Evolutionary conservation across 805 yeast species (phyloP), one percentile per base, ranked within the genome.

Genomic region (Maudiozyma barnettii): DNA sequence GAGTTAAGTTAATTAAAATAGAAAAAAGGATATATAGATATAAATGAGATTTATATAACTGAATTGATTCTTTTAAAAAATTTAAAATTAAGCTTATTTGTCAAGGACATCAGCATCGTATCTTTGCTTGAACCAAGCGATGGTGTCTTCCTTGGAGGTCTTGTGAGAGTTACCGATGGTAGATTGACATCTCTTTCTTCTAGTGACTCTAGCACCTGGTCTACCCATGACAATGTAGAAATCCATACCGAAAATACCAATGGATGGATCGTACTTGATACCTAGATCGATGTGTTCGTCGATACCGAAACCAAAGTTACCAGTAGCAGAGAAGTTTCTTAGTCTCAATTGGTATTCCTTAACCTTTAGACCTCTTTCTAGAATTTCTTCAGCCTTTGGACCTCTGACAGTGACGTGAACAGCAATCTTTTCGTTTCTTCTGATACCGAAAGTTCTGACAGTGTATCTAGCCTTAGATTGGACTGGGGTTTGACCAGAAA

Each of bases 231-330:
- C 96, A 71, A 93, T 89, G 90, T 90, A 93, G 88, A 93, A 93
- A 78, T 93, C 99, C 95, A 85, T 93, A 84, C 99, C 99, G 93
- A 91, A 93, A 74, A 93, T 93, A 75, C 98, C 98, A 70, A 93
- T 93, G 71, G 86, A 81, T 76, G 99, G 99, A 77, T 93, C 99
- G 80, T 93, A 93, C 82, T 93, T 93, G 84, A 93, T 93, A 82
- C 99, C 99, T 75, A 93, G 84, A 76, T 93, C 99, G 69, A 93
- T 93, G 83, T 93, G 99, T 82, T 93, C 99, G 66, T 86, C 84
- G 73, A 93, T 83, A 84, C 99, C 99, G 84, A 93, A 93, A 81
- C 99, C 99, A 70, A 93, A 93, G 96, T 93, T 93, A 79, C 99
- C 99, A 70, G 98, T 91, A 67, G 81, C 88, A 68, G 96, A 87